Evolutionary conservation across 768 basidiomycete species (phyloP).

Genomic region (Phanerochaete carnosa): DNA sequence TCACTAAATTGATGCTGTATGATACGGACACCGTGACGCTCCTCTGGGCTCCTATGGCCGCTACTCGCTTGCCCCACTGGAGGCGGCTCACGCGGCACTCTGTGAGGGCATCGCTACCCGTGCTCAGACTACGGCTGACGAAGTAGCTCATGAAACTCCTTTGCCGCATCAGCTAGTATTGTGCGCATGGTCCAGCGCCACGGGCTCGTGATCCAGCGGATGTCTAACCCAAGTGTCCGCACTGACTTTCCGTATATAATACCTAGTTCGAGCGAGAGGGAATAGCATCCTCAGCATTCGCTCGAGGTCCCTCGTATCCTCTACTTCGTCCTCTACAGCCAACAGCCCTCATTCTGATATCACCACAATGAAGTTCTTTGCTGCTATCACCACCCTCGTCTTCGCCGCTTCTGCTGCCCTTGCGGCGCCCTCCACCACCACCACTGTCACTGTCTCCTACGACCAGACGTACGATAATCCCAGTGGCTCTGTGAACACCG

Average conservation of each 20-base stretch:
- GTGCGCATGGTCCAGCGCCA: not conserved
- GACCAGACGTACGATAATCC: slow-evolving; percentile 50
- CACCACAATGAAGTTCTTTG: slow-evolving; percentile 20
- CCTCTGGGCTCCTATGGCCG: not conserved
- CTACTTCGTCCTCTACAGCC: not conserved
- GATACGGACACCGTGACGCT: not conserved
- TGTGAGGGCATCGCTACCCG: slow-evolving; percentile 5
- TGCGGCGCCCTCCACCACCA: slow-evolving; percentile 13
- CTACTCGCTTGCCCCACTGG: not conserved
- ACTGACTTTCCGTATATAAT: not conserved
- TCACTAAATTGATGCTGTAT: not conserved
- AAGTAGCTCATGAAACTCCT: not conserved
- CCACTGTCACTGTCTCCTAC: slow-evolving; percentile 31
- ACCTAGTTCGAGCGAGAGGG: not conserved
- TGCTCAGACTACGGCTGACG: not conserved
- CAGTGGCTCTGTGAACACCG: slow-evolving; percentile 34
- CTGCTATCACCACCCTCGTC: slow-evolving; percentile 19
- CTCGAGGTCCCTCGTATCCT: not conserved
- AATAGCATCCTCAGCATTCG: not conserved
- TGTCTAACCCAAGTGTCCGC: not conserved
- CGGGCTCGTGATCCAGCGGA: not conserved
- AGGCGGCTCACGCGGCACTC: not conserved
- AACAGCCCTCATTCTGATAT: not conserved
- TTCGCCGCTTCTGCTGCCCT: slow-evolving; percentile 22
- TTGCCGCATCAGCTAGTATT: not conserved